Percentiles rank a stretch among this genome's conserved stretches.
Evolutionary conservation across 179 eudicot genomes (phyloP).

Genomic region (Beta macrorhiza): DNA sequence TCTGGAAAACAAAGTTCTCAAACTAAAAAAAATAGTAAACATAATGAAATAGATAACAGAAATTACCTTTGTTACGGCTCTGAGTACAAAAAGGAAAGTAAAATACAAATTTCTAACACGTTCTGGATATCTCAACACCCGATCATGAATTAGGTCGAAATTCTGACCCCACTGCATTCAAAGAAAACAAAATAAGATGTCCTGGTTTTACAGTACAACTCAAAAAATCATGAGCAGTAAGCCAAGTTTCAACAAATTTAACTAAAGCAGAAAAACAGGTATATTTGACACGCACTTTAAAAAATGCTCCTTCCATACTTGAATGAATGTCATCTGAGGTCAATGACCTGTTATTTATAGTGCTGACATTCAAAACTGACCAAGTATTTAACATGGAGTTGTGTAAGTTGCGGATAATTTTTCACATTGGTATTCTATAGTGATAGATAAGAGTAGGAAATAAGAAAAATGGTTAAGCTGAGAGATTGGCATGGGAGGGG

Average conservation of each 20-base stretch:
- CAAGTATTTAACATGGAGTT: no score
- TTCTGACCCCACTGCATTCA: conserved; percentile 75
- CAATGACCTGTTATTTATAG: neutral
- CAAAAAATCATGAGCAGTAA: neutral
- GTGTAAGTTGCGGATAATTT: neutral
- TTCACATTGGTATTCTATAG: neutral
- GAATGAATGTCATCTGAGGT: neutral
- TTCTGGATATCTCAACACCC: conserved; percentile 65
- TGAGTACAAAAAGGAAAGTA: conserved; percentile 82
- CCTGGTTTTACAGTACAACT: neutral
- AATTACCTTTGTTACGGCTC: conserved; percentile 89
- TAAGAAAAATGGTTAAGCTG: neutral
- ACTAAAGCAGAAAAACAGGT: neutral
- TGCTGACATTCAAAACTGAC: neutral
- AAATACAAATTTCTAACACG: conserved; percentile 87
- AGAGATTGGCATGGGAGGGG: neutral
- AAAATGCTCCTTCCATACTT: neutral
- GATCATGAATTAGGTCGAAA: conserved; percentile 63
- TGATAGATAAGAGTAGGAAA: neutral
- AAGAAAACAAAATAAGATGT: neutral
- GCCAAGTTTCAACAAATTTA: neutral
- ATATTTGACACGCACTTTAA: no score
- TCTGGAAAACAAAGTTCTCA: neutral
- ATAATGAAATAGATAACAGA: no score
- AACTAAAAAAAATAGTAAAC: no score